Conservation (phyloP, 345 rosid species). For the Laguncularia racemosa region DNA sequence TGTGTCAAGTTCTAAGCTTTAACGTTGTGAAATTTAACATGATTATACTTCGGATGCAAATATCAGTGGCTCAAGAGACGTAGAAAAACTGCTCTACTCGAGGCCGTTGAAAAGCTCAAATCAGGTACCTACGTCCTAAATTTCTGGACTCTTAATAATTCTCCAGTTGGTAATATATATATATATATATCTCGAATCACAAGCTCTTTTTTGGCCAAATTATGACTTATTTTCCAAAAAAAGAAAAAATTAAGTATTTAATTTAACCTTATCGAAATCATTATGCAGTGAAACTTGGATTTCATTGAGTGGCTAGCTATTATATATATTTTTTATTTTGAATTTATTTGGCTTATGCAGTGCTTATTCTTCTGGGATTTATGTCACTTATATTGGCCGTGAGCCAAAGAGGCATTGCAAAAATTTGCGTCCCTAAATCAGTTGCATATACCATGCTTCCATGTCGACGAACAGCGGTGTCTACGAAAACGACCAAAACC, state of each 20-base stretch:
- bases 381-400: constrained; percentile 65
- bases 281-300: not conserved
- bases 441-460: constrained; percentile 55
- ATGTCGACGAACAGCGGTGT: constrained; percentile 13
- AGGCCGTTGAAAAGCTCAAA: constrained; percentile 67
- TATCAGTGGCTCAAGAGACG: constrained; percentile 48
- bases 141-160: not conserved
- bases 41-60: too few species aligned
- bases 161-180: not conserved
- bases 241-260: too few species aligned
- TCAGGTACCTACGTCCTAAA: constrained; percentile 23
- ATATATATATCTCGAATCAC: not conserved
- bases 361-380: constrained; percentile 63
- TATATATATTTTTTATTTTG: not conserved
- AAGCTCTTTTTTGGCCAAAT: not conserved
- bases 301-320: not conserved
- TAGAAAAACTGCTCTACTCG: constrained; percentile 42
- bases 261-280: too few species aligned
- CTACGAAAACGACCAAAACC: constrained; percentile 12
- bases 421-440: constrained; percentile 46
- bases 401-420: constrained; percentile 33
- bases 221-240: too few species aligned
- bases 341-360: constrained; percentile 27
- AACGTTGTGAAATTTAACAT: too few species aligned
- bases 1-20: too few species aligned